These are phyloP conservation scores for Didymella sp. DNA, from an alignment of 2,329 filamentous ascomycete genomes.

Conservation along the genomic window DNA sequence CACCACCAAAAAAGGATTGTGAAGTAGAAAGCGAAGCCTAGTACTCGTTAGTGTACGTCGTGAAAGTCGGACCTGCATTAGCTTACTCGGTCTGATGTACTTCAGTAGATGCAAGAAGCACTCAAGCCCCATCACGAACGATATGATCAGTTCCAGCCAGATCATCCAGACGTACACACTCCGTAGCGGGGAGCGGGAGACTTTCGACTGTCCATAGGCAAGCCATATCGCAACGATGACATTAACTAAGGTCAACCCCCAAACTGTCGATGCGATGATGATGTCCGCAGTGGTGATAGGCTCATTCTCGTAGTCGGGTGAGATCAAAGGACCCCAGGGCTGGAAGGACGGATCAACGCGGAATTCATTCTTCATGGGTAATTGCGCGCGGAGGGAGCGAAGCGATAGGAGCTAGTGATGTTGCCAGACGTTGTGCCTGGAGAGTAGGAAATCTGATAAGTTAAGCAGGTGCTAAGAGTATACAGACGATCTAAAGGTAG, in stretches of 20 bases:
- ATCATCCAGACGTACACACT: constrained; percentile 59
- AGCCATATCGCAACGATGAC: constrained; percentile 41
- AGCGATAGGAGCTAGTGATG: too few species aligned
- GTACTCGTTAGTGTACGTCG: constrained; percentile 1
- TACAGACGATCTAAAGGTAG: too few species aligned
- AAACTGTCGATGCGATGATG: constrained; percentile 42
- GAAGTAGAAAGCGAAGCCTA: constrained; percentile 47
- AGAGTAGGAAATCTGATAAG: too few species aligned
- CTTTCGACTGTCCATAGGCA: constrained; percentile 39
- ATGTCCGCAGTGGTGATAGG: constrained; percentile 42
- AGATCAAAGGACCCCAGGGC: constrained; percentile 39
- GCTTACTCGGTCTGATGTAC: constrained; percentile 43
- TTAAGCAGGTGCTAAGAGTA: too few species aligned
- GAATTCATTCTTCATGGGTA: constrained; percentile 33
- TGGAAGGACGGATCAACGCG: constrained; percentile 25
- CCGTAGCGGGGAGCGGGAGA: constrained; percentile 36
- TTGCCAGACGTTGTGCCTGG: too few species aligned
- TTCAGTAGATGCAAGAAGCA: constrained; percentile 47
- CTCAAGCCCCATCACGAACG: constrained; percentile 53
- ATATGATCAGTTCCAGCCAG: constrained; percentile 56
- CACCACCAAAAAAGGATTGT: constrained; percentile 49
- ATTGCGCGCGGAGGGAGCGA: too few species aligned
- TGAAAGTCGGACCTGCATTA: background rate
- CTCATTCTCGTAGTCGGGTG: constrained; percentile 31
- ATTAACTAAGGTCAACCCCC: constrained; percentile 39